phyloP scores from a whole-genome alignment of 2,329 filamentous ascomycete genomes.

The Orbilia javanica region DNA sequence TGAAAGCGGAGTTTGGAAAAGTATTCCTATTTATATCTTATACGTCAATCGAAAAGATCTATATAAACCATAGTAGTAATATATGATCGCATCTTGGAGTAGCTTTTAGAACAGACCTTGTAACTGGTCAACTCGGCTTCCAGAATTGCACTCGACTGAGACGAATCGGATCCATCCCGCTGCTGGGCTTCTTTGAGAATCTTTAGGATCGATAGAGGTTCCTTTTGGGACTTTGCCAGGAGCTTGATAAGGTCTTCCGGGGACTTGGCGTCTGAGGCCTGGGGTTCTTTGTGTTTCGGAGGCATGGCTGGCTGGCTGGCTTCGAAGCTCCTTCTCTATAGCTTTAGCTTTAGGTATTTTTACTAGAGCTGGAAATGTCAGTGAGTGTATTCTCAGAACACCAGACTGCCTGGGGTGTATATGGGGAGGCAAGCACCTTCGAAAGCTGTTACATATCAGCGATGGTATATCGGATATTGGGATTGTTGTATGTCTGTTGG shows the following conservation, averaged over 20 bases:
- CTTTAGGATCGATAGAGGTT: conserved; percentile 56
- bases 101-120: conserved; percentile 69
- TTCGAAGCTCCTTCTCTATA: neutral
- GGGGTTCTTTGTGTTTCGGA: conserved; percentile 20
- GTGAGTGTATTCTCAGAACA: neutral
- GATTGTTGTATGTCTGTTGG: too few relatives aligned
- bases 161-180: conserved; percentile 76
- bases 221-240: conserved; percentile 46
- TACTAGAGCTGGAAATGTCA: neutral
- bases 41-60: neutral
- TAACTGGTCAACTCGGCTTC: conserved; percentile 89
- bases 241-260: conserved; percentile 53
- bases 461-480: neutral
- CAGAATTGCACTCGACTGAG: conserved; percentile 78
- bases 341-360: neutral
- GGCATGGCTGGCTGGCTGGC: conserved; percentile 14
- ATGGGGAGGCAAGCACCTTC: neutral
- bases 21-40: conserved; percentile 72
- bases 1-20: conserved; percentile 97
- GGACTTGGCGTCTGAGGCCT: conserved; percentile 42
- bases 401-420: too few relatives aligned
- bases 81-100: too few relatives aligned
- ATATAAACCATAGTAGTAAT: too few relatives aligned
- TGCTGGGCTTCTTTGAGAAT: conserved; percentile 70
- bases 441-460: neutral